Conservation (phyloP, 352 stramenopile species). For the Globisporangium solare region DNA sequence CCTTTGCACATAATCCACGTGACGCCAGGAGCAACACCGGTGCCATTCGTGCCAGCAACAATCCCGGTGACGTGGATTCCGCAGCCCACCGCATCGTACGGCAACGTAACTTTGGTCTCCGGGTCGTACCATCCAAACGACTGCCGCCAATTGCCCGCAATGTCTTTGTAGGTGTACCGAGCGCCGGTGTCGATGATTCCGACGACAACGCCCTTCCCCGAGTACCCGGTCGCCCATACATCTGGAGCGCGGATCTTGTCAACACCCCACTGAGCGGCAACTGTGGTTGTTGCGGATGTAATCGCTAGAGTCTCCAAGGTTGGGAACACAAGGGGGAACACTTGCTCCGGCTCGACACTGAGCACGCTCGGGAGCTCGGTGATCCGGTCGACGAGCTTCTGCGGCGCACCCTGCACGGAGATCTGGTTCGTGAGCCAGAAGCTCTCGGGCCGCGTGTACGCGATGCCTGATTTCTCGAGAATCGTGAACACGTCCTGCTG, state of each 20-base stretch:
- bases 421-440: constrained; percentile 68
- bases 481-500: constrained; percentile 27
- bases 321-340: constrained; percentile 29
- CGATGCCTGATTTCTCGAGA: constrained; percentile 15
- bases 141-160: constrained; percentile 34
- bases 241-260: constrained; percentile 42
- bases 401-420: constrained; percentile 41
- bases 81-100: constrained; percentile 49
- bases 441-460: constrained; percentile 28
- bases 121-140: constrained; percentile 62
- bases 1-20: too few relatives aligned
- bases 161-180: constrained; percentile 37
- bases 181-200: constrained; percentile 63
- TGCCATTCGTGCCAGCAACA: too few relatives aligned
- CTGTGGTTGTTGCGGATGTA: constrained; percentile 19
- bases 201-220: constrained; percentile 43
- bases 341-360: constrained; percentile 32
- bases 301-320: constrained; percentile 22
- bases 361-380: constrained; percentile 30
- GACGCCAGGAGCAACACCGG: too few relatives aligned
- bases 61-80: constrained; percentile 16
- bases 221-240: constrained; percentile 47
- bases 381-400: constrained; percentile 41
- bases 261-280: constrained; percentile 39
- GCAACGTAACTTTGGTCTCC: constrained; percentile 4